These are phyloP conservation scores for Xylaria longipes DNA, from an alignment of 495 filamentous ascomycete genomes.

Conservation along the genomic window DNA sequence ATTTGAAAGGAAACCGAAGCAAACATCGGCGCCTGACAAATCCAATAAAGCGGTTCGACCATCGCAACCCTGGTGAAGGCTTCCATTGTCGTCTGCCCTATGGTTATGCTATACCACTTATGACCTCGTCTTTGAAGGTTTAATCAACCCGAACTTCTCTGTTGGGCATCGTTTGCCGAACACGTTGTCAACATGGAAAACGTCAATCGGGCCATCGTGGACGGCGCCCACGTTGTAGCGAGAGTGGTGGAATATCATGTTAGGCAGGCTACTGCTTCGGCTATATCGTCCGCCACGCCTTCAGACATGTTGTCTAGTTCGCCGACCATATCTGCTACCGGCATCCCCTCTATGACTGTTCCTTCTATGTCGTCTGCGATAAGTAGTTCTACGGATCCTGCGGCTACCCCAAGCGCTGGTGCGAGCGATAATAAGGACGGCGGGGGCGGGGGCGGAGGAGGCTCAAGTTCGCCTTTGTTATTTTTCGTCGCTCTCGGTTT, in stretches of 20 bases:
- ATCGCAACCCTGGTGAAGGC: neutral
- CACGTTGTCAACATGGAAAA: conserved; percentile 34
- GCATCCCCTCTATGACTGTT: conserved; percentile 3
- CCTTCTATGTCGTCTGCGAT: conserved; percentile 24
- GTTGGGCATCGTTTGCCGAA: neutral
- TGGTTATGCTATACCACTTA: neutral
- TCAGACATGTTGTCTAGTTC: conserved; percentile 5
- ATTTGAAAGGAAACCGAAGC: neutral
- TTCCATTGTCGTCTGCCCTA: conserved; percentile 2
- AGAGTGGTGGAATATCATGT: conserved; percentile 40
- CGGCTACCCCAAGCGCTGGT: neutral
- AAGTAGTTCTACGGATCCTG: conserved; percentile 4
- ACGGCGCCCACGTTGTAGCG: conserved; percentile 41
- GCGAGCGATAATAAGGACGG: conserved; percentile 25
- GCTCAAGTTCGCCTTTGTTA: conserved; percentile 84
- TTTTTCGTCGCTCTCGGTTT: conserved; percentile 98
- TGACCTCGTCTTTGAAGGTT: conserved; percentile 9
- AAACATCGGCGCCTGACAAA: neutral
- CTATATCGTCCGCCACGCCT: conserved; percentile 2
- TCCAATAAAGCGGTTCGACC: conserved; percentile 6
- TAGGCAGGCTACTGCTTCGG: conserved; percentile 28
- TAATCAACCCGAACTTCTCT: conserved; percentile 10
- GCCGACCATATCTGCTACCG: conserved; percentile 22
- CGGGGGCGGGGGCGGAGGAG: conserved; percentile 27
- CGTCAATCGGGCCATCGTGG: conserved; percentile 40